These are phyloP conservation scores for Citrullus colocynthis DNA, from an alignment of 306 rosid genomes.

Conservation along the genomic window DNA sequence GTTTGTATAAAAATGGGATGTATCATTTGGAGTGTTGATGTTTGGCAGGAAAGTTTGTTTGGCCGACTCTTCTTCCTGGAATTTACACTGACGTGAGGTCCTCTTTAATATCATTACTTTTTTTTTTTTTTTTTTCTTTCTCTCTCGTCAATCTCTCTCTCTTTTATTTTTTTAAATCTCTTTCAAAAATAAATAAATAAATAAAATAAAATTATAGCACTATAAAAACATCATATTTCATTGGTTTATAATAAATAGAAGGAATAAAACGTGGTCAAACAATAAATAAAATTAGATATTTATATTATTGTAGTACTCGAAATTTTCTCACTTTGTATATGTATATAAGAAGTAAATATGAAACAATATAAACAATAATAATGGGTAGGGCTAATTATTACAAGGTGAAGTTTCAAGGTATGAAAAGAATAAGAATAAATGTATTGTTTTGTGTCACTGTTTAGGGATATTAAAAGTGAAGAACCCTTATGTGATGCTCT, in stretches of 20 bases:
- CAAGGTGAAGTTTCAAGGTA: background rate
- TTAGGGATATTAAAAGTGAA: no score
- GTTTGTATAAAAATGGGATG: slow-evolving; percentile 12
- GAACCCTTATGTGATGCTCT: background rate
- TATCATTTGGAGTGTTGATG: slow-evolving; percentile 21
- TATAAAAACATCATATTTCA: no score
- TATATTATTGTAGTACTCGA: no score
- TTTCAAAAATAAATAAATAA: no score
- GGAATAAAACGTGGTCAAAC: no score
- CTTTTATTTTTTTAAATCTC: no score
- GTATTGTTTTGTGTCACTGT: background rate
- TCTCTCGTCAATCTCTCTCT: no score
- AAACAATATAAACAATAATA: background rate
- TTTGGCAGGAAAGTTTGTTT: slow-evolving; percentile 71
- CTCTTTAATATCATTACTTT: slow-evolving; percentile 23
- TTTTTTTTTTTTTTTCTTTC: background rate
- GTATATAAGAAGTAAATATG: no score
- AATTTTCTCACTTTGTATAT: no score
- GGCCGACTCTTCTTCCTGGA: slow-evolving; percentile 46
- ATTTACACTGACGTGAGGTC: slow-evolving; percentile 44
- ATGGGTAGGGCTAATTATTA: background rate
- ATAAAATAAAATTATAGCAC: no score
- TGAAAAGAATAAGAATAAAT: background rate
- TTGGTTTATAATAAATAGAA: no score
- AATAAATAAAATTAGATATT: no score